Conservation (phyloP, 495 filamentous ascomycete species). For the Penicillium herquei region DNA sequence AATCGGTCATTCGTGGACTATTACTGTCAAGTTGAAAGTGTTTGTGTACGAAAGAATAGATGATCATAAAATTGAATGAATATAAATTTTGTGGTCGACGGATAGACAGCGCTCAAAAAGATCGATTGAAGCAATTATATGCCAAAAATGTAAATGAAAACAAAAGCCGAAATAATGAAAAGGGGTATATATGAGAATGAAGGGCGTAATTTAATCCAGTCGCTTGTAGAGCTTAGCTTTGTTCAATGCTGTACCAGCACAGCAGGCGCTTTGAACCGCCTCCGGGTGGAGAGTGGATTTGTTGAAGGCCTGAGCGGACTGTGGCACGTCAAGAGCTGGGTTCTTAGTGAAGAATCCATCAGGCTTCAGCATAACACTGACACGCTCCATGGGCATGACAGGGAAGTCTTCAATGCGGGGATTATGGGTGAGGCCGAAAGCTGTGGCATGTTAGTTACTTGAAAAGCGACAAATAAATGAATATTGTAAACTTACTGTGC, state of each 20-base stretch:
- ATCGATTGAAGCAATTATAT: too few species aligned
- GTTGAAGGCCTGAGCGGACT: constrained; percentile 40
- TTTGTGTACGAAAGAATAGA: too few species aligned
- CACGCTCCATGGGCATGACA: constrained; percentile 61
- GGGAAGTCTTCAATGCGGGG: constrained; percentile 62
- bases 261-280: constrained; percentile 16
- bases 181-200: constrained; percentile 6
- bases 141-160: too few species aligned
- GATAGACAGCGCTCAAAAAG: too few species aligned
- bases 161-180: not conserved
- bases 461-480: not conserved
- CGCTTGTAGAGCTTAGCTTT: constrained; percentile 42
- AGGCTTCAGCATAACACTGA: constrained; percentile 67
- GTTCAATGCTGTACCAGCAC: constrained; percentile 18
- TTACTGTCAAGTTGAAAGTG: too few species aligned
- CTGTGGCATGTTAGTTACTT: constrained; percentile 18
- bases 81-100: too few species aligned
- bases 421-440: constrained; percentile 63
- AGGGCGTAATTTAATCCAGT: constrained; percentile 22
- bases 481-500: constrained; percentile 38
- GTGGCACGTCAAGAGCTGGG: constrained; percentile 72
- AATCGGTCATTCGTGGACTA: too few species aligned
- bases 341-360: constrained; percentile 75
- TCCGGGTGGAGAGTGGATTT: constrained; percentile 38
- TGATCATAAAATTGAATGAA: too few species aligned